Conservation (phyloP, 805 yeast species). For the Pichia heedii region DNA sequence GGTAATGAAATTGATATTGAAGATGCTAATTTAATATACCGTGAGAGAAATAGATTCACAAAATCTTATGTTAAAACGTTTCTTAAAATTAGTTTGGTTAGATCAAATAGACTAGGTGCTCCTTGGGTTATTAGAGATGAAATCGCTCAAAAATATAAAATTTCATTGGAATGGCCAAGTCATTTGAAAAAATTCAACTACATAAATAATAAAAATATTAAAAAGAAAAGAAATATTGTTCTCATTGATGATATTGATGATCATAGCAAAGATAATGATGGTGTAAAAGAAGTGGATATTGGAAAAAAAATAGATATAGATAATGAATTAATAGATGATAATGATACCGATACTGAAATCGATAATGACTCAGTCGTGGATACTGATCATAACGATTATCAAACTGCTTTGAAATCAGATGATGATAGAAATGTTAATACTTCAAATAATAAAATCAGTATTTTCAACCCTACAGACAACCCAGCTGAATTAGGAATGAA, state of each 20-base stretch:
- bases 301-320: background rate
- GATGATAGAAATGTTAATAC: background rate
- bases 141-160: constrained; percentile 61
- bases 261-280: background rate
- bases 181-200: constrained; percentile 33
- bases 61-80: constrained; percentile 87
- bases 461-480: constrained; percentile 4
- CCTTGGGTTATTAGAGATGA: constrained; percentile 90
- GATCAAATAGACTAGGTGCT: constrained; percentile 80
- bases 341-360: background rate
- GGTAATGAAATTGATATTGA: constrained; percentile 54
- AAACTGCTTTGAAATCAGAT: background rate
- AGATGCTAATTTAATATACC: constrained; percentile 51
- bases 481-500: constrained; percentile 7
- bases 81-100: constrained; percentile 64
- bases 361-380: background rate
- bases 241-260: constrained; percentile 1
- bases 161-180: constrained; percentile 51
- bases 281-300: no score
- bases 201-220: background rate
- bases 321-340: background rate
- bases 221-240: background rate
- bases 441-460: background rate
- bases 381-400: background rate
- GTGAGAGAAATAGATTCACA: constrained; percentile 83